Evolutionary conservation across 2,329 filamentous ascomycete genomes (phyloP), one percentile per base, ranked within the genome.

Genomic region (Paecilomyces sp.): DNA sequence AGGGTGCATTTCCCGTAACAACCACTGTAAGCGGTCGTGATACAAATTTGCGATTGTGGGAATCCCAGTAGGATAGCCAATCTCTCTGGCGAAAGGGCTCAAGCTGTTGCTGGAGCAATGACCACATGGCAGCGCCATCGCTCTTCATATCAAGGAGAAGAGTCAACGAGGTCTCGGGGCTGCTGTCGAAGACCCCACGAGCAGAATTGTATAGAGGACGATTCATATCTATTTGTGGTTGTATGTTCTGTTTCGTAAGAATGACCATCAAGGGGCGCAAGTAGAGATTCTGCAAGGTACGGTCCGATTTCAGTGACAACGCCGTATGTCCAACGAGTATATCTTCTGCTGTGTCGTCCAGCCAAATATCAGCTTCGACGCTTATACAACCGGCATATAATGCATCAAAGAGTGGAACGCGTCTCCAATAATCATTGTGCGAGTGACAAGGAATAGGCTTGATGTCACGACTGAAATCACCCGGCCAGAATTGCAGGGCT

Each of bases 101-200:
- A 8, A 47, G 18, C 15, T 47, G 41, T 47, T 47, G 3, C 41
- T 47, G 41, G 8, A 47, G n/a, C 18, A 47, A 47, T n/a, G 41
- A 18, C 41, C 41, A 47, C 41, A 47, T 18, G 7, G 18, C 4
- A 22, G 41, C 67, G 1, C 81, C 82, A 28, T 79, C 70, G 1
- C 81, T 85, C 72, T 91, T 91, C 68, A 91, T 75, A 70, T 92
- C 88, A 30, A 91, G 79, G 3, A 91, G 79, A 3, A 92, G 78
- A 6, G 83, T 78, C 1, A 90, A 71, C 0, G 84, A 80, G 66
- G 84, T 83, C 1, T 68, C 66, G 0, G 83, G 80, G 61, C 80
- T 74, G 8, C 73, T 73, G 64, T 82, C 77, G 65, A 85, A 87
- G 5, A 90, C 74, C 9, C 88, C 88, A 18, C n/a, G 7, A 3